phyloP scores from a whole-genome alignment of 73 alveolate genomes.

The Paramecium bursaria region DNA sequence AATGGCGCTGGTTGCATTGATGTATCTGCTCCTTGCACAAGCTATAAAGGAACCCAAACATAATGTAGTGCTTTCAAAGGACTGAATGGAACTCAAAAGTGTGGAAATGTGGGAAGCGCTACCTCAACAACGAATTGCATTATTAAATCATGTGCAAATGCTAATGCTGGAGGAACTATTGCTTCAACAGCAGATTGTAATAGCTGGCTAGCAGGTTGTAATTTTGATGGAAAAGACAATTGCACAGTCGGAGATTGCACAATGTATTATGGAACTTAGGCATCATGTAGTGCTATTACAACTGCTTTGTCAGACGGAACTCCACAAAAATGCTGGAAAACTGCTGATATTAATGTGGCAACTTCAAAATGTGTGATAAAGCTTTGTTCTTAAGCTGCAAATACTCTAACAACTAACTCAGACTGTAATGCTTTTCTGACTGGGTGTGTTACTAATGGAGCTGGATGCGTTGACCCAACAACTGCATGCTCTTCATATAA shows the following conservation, averaged over 20 bases:
- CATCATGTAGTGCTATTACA: too few relatives aligned
- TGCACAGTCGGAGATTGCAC: too few relatives aligned
- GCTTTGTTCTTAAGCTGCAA: too few relatives aligned
- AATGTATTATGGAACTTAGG: too few relatives aligned
- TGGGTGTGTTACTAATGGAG: constrained; percentile 27
- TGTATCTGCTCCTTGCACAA: constrained; percentile 18
- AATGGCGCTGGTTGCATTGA: constrained; percentile 32
- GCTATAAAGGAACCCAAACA: constrained; percentile 35
- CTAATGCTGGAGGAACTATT: constrained; percentile 22
- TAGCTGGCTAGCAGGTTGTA: too few relatives aligned
- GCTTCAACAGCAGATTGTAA: not conserved
- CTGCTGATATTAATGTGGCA: too few relatives aligned
- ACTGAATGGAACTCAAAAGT: not conserved
- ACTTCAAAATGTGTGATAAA: too few relatives aligned
- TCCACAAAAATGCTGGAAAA: too few relatives aligned
- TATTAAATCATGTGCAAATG: not conserved
- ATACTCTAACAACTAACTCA: not conserved
- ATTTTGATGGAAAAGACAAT: too few relatives aligned
- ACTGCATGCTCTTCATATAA: constrained; percentile 31
- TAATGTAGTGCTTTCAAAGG: constrained; percentile 33
- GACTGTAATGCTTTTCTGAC: not conserved
- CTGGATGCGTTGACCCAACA: constrained; percentile 34
- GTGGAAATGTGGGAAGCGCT: constrained; percentile 36
- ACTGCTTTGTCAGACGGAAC: too few relatives aligned
- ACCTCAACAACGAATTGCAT: not conserved